Percentiles rank a stretch among this genome's conserved stretches.
Conservation (phyloP, 1,284 basidiomycete species). For the Sporisorium iseilematis-ciliati region DNA sequence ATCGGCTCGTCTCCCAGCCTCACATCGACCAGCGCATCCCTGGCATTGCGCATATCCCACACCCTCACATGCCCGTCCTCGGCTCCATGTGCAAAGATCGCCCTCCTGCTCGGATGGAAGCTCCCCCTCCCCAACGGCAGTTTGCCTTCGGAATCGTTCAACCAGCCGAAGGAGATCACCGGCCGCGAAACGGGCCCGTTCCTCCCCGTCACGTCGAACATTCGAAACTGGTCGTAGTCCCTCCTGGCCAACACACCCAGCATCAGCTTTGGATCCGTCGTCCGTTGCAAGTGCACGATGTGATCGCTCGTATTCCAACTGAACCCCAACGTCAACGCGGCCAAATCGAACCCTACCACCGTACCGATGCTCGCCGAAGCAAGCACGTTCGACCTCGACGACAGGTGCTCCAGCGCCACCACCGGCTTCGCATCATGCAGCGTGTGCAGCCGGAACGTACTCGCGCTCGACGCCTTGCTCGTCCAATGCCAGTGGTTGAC, state of each 20-base stretch:
- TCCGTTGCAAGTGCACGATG: constrained; percentile 45
- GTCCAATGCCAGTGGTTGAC: constrained; percentile 50
- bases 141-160: constrained; percentile 35
- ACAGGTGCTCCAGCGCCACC: constrained; percentile 35
- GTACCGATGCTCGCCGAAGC: constrained; percentile 35
- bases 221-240: constrained; percentile 50
- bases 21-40: constrained; percentile 34
- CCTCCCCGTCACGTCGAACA: constrained; percentile 46
- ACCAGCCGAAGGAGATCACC: constrained; percentile 47
- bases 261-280: constrained; percentile 45
- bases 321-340: constrained; percentile 30
- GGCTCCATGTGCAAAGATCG: constrained; percentile 43
- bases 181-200: constrained; percentile 37
- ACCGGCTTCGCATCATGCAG: constrained; percentile 35
- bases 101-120: constrained; percentile 36
- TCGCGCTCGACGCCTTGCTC: constrained; percentile 10
- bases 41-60: constrained; percentile 44
- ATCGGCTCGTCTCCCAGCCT: constrained; percentile 40
- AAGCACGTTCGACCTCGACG: constrained; percentile 20
- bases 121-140: constrained; percentile 33
- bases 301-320: constrained; percentile 47
- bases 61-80: constrained; percentile 44
- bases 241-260: constrained; percentile 29
- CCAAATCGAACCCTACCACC: constrained; percentile 39
- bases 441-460: constrained; percentile 28